Base-by-base conservation (phyloP, 1,284 basidiomycete species). In the Cutaneotrichosporon spelunceum region DNA sequence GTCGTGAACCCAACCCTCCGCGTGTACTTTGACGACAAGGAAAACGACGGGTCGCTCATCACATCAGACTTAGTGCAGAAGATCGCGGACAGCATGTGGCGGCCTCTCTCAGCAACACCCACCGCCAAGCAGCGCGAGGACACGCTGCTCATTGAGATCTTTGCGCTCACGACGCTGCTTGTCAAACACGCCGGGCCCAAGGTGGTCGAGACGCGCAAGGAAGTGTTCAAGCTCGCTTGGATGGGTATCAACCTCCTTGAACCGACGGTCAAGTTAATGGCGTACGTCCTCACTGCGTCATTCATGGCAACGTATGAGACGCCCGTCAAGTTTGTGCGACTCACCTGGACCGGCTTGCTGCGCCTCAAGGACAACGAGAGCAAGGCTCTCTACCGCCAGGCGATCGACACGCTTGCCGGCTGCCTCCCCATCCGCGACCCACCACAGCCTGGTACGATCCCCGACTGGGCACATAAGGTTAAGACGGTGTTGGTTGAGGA, bases 161-260 rank as follows among this genome's bases (percentile, higher is more conserved):
- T 98, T 26, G 89, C 96, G 71, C 82, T 99, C 76, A 94, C 93
- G 2, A 94, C 90, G 0, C 83, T 93, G 50, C 84, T 99, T 62
- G 88, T 99, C 13, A 89, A 95, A 68, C 84, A 90, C 71, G 93
- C 91, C 69, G 84, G 88, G 1, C 82, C 87, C 29, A 80, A 91
- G 30, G 83, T 97, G 49, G 87, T 86, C 61, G 88, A 92, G 56
- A 86, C 86, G 45, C 87, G 91, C 77, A 97, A 95, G 78, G 93
- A 96, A 69, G 88, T 98, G 65, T 95, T 99, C 83, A 93, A 91
- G 76, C 91, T 91, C 61, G 91, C 93, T 14, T 98, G 93, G 93
- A 85, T 89, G 72, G 91, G 89, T 70, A 89, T 96, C 69, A 86
- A 84, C 29, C 66, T 77, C 2, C 69, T 77, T 39, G 78, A 79